phyloP scores from a whole-genome alignment of 108 stramenopile species.

The Stephanodiscus triporus region DNA sequence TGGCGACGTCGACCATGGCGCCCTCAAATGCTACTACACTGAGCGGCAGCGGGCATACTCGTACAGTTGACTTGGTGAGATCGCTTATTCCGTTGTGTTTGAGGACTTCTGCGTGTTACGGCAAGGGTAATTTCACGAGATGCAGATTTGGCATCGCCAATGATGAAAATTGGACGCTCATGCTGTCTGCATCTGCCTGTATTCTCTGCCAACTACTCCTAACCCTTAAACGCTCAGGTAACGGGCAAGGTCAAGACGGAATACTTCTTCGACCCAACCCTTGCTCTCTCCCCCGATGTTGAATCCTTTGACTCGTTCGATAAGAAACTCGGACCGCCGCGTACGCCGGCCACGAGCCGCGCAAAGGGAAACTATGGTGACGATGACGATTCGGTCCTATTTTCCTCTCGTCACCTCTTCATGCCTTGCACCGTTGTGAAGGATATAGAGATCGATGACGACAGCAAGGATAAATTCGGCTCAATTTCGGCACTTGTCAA shows the following conservation, averaged over 20 bases:
- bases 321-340: slow-evolving; percentile 14
- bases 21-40: slow-evolving; percentile 5
- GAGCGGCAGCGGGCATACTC: slow-evolving; percentile 12
- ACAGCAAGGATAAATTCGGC: slow-evolving; percentile 14
- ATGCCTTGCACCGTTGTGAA: slow-evolving; percentile 85
- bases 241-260: slow-evolving; percentile 86
- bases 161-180: not conserved
- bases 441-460: slow-evolving; percentile 53
- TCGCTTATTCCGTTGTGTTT: not conserved
- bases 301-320: slow-evolving; percentile 27
- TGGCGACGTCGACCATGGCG: slow-evolving; percentile 8
- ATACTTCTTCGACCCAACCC: slow-evolving; percentile 85
- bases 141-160: not conserved
- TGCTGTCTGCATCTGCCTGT: not conserved
- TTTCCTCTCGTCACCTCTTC: slow-evolving; percentile 70
- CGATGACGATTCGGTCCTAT: slow-evolving; percentile 39
- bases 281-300: slow-evolving; percentile 49
- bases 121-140: slow-evolving; percentile 1
- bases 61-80: slow-evolving; percentile 31
- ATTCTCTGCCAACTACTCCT: not conserved
- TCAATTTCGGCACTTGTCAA: slow-evolving; percentile 78
- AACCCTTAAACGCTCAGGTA: slow-evolving; percentile 45
- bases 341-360: slow-evolving; percentile 28
- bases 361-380: slow-evolving; percentile 6
- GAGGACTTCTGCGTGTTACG: not conserved